Evolutionary conservation across 176 grass and related monocot species (phyloP), one percentile per base, ranked within the genome.

Genomic region (Cymbopogon citratus): DNA sequence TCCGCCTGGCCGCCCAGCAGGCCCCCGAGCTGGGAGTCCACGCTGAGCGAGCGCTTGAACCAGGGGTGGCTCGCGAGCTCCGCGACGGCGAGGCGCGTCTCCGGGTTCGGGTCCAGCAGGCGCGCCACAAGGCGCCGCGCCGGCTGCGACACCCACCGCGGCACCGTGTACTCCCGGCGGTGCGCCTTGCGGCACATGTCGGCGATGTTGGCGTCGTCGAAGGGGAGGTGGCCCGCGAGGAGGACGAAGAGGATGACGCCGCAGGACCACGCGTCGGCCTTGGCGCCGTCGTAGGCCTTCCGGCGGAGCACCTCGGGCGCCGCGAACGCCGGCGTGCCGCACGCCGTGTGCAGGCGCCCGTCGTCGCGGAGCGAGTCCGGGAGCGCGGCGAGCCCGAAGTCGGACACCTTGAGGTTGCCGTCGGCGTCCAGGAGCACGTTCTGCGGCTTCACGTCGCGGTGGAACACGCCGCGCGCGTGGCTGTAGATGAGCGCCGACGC

Each of bases 401-500:
- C 95, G 44, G 86, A 98, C 66, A 95, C 86, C 85, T 98, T 95
- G 68, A 98, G 90, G 61, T 77, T 84, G 36, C 92, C 92, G 12
- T 84, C 71, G 45, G 77, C 64, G 86, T 89, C 88, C 33, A 98
- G 72, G 81, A 98, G 90, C 31, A 98, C 88, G 87, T 98, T 98
- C 88, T 98, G 92, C 12, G 92, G 95, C 90, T 98, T 98, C 71
- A 98, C 57, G 82, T 98, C 95, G 46, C 95, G 90, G 82, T 98
- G 95, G 26, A 91, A 73, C 25, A 98, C 92, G 5, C 95, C 95
- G 48, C 90, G 95, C 18, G 80, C 87, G 84, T 98, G 95, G 86
- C 92, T 91, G 87, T 98, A 98, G 84, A 75, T 75, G 49, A 98
- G 92, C 45, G 95, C 95, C 2, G 88, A 91, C 3, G 73, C 75